Evolutionary conservation across 1,284 basidiomycete species (phyloP), one percentile per base, ranked within the genome.

Genomic region (Apiotrichum brassicae): DNA sequence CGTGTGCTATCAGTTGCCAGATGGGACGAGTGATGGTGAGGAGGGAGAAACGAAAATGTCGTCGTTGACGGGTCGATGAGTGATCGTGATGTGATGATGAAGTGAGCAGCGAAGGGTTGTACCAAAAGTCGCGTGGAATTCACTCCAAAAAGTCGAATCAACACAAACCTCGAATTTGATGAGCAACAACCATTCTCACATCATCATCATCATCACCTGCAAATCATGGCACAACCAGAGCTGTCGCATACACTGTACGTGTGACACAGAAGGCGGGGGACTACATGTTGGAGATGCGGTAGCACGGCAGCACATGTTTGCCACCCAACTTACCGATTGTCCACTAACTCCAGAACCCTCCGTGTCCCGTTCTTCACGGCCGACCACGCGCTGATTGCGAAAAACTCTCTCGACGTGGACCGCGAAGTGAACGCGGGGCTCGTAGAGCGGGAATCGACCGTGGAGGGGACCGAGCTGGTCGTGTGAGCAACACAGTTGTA

Each of bases 321-420:
- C 26, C 43, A 26, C 34, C 23, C 33, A 19, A 4, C 18, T 32
- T 16, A 24, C 24, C 39, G 18, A n/a, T 34, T n/a, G n/a, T n/a
- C n/a, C n/a, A n/a, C 14, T 30, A 14, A 35, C 34, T n/a, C 18
- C 28, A 30, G 28, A 30, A 30, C 28, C 28, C 73, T 91, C 51
- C 79, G 81, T 36, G 82, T 92, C 45, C 89, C 90, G 4, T 89
- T 92, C 60, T 76, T 79, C 33, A 83, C 80, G 16, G 64, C 76
- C 19, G 76, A 82, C 52, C 87, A 93, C 62, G 89, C 90, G 7
- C 64, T 71, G 40, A 85, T 90, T 55, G 87, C 85, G 23, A 84
- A 83, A 63, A 81, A 83, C 65, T 82, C 82, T 46, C 85, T 94
- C 61, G 82, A 87, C 54, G 90, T 93, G 26, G 89, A 94, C 71